phyloP scores from a whole-genome alignment of 768 basidiomycete species.

The Hortiboletus campestris region DNA sequence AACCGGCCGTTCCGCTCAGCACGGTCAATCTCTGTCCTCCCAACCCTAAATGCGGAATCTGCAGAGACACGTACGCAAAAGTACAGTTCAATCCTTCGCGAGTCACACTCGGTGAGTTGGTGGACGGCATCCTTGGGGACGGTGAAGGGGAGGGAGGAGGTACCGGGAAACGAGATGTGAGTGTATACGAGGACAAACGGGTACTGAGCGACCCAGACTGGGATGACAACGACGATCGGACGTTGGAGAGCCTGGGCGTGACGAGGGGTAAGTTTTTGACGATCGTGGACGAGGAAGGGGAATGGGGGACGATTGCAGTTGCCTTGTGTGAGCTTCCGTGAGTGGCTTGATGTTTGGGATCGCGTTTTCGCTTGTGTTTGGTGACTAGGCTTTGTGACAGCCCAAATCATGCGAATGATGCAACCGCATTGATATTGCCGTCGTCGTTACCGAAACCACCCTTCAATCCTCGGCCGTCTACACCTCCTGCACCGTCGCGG shows the following conservation, averaged over 20 bases:
- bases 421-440: conserved; percentile 60
- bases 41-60: conserved; percentile 79
- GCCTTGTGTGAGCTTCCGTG: conserved; percentile 70
- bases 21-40: conserved; percentile 65
- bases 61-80: conserved; percentile 78
- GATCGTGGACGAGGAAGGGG: conserved; percentile 86
- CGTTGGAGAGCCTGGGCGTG: conserved; percentile 78
- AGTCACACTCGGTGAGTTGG: conserved; percentile 68
- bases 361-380: not conserved
- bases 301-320: conserved; percentile 67
- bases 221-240: conserved; percentile 82
- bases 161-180: conserved; percentile 56
- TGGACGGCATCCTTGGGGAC: conserved; percentile 63
- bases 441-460: conserved; percentile 59
- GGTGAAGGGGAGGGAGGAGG: conserved; percentile 35
- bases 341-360: conserved; percentile 31
- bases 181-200: conserved; percentile 83
- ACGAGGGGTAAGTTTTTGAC: conserved; percentile 83
- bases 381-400: conserved; percentile 31
- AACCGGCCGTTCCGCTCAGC: conserved; percentile 75
- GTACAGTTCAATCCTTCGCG: conserved; percentile 71
- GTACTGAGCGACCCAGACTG: conserved; percentile 91
- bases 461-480: conserved; percentile 38
- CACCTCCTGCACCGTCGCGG: conserved; percentile 43
- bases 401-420: conserved; percentile 53